Percentiles rank a stretch among this genome's conserved stretches.
phyloP scores from a whole-genome alignment of 2,329 filamentous ascomycete genomes.

The Passalora sequoiae region DNA sequence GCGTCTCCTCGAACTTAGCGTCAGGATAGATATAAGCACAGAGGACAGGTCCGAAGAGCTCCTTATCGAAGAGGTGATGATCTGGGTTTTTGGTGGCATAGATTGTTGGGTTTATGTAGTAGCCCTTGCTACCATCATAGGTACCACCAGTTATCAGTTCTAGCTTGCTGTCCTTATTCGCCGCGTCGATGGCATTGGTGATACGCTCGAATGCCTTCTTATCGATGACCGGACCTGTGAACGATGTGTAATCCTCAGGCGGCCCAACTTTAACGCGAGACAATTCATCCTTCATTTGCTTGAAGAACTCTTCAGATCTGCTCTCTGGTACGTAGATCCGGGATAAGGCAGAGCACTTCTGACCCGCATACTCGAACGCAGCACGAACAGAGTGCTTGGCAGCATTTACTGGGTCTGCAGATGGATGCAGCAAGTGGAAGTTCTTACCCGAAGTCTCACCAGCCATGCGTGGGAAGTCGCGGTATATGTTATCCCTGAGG shows the following conservation, averaged over 20 bases:
- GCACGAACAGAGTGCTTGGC: constrained; percentile 75
- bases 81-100: constrained; percentile 67
- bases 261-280: constrained; percentile 63
- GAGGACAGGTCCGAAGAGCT: constrained; percentile 76
- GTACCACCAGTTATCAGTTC: constrained; percentile 68
- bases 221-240: constrained; percentile 82
- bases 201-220: constrained; percentile 74
- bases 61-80: constrained; percentile 67
- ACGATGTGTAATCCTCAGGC: constrained; percentile 66
- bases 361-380: constrained; percentile 83
- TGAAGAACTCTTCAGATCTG: constrained; percentile 64
- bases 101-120: constrained; percentile 76
- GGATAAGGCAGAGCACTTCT: constrained; percentile 83
- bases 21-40: constrained; percentile 73
- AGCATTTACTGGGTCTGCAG: constrained; percentile 71
- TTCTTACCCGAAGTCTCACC: constrained; percentile 90
- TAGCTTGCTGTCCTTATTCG: constrained; percentile 66
- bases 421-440: constrained; percentile 75
- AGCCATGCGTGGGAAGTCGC: constrained; percentile 77
- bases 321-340: constrained; percentile 71
- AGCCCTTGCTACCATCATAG: constrained; percentile 71
- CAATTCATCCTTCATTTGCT: constrained; percentile 60
- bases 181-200: constrained; percentile 65
- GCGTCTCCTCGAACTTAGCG: constrained; percentile 42
- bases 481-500: constrained; percentile 73